Conservation (phyloP, 768 basidiomycete species). For the Amanita inopinata region DNA sequence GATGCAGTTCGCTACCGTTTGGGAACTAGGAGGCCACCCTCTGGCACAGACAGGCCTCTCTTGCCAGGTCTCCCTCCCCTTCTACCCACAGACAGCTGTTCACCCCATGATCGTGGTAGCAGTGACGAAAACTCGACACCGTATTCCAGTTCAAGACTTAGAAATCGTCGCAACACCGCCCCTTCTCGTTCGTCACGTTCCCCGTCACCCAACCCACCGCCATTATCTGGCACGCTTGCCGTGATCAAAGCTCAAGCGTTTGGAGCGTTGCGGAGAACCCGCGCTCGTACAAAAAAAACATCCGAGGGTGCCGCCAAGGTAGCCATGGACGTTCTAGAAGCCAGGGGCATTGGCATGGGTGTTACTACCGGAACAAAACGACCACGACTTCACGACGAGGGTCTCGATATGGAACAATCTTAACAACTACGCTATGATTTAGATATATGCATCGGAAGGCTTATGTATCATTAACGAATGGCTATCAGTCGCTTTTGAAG, state of each 20-base stretch:
- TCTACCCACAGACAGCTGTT: conserved; percentile 40
- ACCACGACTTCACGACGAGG: conserved; percentile 47
- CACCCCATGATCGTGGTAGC: conserved; percentile 43
- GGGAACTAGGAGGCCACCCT: conserved; percentile 35
- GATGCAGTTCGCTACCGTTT: conserved; percentile 57
- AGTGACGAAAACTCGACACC: conserved; percentile 44
- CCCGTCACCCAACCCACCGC: conserved; percentile 33
- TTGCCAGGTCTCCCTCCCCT: conserved; percentile 32
- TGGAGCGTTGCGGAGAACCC: conserved; percentile 72
- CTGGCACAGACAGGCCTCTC: conserved; percentile 34
- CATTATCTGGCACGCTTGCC: conserved; percentile 71
- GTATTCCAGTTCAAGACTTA: conserved; percentile 32
- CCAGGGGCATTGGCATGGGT: conserved; percentile 57
- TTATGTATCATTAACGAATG: conserved; percentile 7
- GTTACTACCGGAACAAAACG: conserved; percentile 31
- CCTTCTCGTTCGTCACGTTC: conserved; percentile 41
- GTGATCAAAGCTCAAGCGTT: conserved; percentile 90
- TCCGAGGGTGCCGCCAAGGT: conserved; percentile 64
- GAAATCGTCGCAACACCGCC: conserved; percentile 35
- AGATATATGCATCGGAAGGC: conserved; percentile 5
- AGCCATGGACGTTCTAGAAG: conserved; percentile 74
- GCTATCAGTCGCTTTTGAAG: conserved; percentile 4
- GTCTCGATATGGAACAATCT: conserved; percentile 23
- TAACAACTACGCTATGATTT: neutral
- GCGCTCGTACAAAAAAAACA: conserved; percentile 61